Conservation (phyloP, 345 rosid genomes). For the Euphorbia peplus region DNA sequence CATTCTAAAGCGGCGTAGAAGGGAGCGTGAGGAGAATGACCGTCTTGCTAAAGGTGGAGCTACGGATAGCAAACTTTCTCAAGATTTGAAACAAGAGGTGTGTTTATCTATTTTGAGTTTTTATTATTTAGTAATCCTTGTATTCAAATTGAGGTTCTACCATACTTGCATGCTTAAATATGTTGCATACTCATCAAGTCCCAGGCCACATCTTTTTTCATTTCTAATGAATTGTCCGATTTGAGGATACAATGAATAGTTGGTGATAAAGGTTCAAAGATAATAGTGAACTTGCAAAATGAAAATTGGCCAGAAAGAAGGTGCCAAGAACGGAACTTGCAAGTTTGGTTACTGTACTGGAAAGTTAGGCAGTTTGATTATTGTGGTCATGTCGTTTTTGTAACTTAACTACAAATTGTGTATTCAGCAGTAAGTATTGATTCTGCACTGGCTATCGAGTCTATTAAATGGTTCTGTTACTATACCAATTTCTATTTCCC, state of each 20-base stretch:
- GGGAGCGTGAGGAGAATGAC: slow-evolving; percentile 76
- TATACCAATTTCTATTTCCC: too few relatives aligned
- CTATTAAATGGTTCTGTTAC: too few relatives aligned
- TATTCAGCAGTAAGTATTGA: background rate
- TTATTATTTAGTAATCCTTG: background rate
- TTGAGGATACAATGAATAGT: background rate
- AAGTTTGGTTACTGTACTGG: background rate
- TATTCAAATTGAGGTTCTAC: background rate
- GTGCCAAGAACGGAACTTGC: too few relatives aligned
- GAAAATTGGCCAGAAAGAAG: background rate
- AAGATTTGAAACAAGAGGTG: slow-evolving; percentile 65
- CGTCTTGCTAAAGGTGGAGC: slow-evolving; percentile 56
- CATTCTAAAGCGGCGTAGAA: slow-evolving; percentile 78
- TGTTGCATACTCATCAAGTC: background rate
- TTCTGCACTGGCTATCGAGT: too few relatives aligned
- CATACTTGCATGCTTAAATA: background rate
- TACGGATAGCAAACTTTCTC: slow-evolving; percentile 27
- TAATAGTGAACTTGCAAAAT: background rate
- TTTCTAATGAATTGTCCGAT: background rate
- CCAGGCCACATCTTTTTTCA: background rate
- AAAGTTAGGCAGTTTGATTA: background rate
- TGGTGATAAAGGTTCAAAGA: background rate
- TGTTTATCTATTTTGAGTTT: background rate
- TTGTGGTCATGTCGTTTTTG: background rate
- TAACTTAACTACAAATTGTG: background rate